These are phyloP conservation scores for Parathielavia appendiculata DNA, from an alignment of 495 filamentous ascomycete species.

Conservation along the genomic window DNA sequence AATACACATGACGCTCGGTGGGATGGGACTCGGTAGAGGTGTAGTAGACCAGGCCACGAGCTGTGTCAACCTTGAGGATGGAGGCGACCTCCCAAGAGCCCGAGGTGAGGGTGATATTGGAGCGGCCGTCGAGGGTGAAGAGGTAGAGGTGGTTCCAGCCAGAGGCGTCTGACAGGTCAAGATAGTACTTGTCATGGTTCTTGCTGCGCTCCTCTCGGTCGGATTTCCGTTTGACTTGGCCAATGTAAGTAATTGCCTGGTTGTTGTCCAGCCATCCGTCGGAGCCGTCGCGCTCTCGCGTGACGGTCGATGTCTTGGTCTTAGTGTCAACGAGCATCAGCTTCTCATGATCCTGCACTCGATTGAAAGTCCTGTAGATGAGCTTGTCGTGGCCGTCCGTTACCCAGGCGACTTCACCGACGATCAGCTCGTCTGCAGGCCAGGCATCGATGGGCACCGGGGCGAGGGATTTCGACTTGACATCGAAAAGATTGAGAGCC, in stretches of 20 bases:
- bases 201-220: conserved; percentile 7
- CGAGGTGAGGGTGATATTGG: conserved; percentile 44
- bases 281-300: conserved; percentile 48
- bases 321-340: conserved; percentile 46
- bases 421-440: conserved; percentile 45
- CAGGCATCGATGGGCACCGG: conserved; percentile 42
- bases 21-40: conserved; percentile 50
- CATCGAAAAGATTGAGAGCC: conserved; percentile 42
- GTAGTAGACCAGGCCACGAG: conserved; percentile 49
- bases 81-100: conserved; percentile 52
- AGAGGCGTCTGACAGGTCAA: conserved; percentile 52
- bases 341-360: conserved; percentile 53
- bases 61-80: conserved; percentile 47
- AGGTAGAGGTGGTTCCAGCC: conserved; percentile 55
- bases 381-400: conserved; percentile 47
- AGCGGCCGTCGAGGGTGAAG: conserved; percentile 43
- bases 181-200: conserved; percentile 37
- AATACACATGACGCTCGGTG: conserved; percentile 53
- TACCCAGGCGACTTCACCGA: conserved; percentile 55
- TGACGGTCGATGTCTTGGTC: conserved; percentile 33
- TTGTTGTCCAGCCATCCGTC: conserved; percentile 57
- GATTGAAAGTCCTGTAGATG: conserved; percentile 52
- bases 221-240: conserved; percentile 20
- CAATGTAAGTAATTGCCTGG: conserved; percentile 45
- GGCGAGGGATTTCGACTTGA: conserved; percentile 32